Conservation (phyloP, 345 rosid species). For the Fremontodendron californicum region DNA sequence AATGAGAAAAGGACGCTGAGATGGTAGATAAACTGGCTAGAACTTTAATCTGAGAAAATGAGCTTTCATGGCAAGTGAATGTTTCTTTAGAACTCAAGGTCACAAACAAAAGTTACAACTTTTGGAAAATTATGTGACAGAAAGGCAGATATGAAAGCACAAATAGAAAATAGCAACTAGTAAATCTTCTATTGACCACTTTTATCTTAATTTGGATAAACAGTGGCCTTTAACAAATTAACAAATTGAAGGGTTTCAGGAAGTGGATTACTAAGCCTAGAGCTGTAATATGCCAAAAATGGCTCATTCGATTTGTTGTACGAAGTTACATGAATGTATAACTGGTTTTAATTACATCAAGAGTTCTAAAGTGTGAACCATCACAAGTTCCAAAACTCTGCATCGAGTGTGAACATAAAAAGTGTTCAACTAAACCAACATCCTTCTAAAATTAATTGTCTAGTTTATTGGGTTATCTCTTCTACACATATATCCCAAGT, state of each 20-base stretch:
- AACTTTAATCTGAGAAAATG: conserved; percentile 9
- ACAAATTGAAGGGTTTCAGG: neutral
- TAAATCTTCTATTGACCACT: neutral
- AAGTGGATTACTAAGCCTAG: neutral
- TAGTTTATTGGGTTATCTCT: neutral
- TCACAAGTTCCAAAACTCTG: neutral
- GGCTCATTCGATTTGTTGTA: neutral
- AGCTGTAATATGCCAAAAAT: neutral
- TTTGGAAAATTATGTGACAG: neutral
- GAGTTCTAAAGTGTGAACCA: neutral
- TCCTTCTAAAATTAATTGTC: neutral
- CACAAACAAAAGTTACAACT: neutral
- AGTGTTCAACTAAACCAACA: neutral
- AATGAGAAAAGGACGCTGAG: neutral
- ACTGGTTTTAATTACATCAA: neutral
- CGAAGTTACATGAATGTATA: neutral
- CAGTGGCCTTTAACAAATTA: neutral
- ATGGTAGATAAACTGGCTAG: neutral
- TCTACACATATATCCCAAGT: neutral
- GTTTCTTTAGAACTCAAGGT: neutral
- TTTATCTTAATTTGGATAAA: neutral
- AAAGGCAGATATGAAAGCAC: neutral
- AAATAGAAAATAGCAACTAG: neutral
- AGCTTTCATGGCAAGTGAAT: neutral
- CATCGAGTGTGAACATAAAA: neutral